Evolutionary conservation across 495 filamentous ascomycete species (phyloP).

Genomic region (Viridothelium virens): DNA sequence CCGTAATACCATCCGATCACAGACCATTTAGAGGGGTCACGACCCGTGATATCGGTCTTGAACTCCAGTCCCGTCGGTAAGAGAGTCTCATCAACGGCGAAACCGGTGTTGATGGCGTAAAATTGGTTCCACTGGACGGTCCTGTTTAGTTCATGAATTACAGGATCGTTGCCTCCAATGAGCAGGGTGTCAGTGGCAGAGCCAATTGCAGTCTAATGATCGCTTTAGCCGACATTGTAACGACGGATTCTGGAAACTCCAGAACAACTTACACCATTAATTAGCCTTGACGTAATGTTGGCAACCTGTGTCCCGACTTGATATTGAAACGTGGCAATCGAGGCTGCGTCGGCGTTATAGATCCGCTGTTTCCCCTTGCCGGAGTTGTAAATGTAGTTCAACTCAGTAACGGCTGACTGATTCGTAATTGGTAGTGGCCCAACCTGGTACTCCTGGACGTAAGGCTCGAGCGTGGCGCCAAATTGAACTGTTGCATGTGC

Average conservation of each 20-base stretch:
- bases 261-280: slow-evolving; percentile 38
- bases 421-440: slow-evolving; percentile 42
- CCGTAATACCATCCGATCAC: slow-evolving; percentile 46
- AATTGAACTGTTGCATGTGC: slow-evolving; percentile 42
- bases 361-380: slow-evolving; percentile 36
- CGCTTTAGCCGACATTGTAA: slow-evolving; percentile 20
- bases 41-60: slow-evolving; percentile 41
- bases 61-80: slow-evolving; percentile 42
- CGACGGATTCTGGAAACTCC: slow-evolving; percentile 16
- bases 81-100: slow-evolving; percentile 36
- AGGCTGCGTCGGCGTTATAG: slow-evolving; percentile 29
- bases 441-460: slow-evolving; percentile 41
- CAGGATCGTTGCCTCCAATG: slow-evolving; percentile 18
- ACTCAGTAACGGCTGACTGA: slow-evolving; percentile 16
- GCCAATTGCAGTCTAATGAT: slow-evolving; percentile 16
- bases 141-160: slow-evolving; percentile 35
- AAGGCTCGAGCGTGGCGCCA: slow-evolving; percentile 37
- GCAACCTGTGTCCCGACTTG: slow-evolving; percentile 30
- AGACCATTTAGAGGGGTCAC: slow-evolving; percentile 41
- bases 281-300: slow-evolving; percentile 37
- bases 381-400: slow-evolving; percentile 32
- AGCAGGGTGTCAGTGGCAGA: slow-evolving; percentile 10
- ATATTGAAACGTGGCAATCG: slow-evolving; percentile 29
- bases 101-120: slow-evolving; percentile 31
- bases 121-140: slow-evolving; percentile 41